Base-by-base conservation (phyloP, 345 rosid species). In the Eutrema yunnanense region DNA sequence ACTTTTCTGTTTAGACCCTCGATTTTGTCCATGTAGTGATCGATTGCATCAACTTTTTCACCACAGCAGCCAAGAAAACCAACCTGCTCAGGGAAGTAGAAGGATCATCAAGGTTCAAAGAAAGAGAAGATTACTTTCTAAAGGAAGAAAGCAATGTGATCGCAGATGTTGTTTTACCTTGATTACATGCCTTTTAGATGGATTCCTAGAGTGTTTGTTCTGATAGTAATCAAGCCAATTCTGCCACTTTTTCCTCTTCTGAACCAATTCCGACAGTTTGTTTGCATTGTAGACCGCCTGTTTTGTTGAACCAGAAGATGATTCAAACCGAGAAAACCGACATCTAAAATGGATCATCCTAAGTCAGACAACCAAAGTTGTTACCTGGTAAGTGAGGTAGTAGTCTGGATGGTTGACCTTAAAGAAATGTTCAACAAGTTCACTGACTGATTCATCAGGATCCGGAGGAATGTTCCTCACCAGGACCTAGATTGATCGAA, bases 161-260 rank as follows among this genome's bases (percentile, higher is more conserved):
- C 46, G 46, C 16, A 27, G 59, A 8, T 47, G 10, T 54, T 38
- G 38, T 3, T 32, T 32, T 65, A 92, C 97, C 96, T 89, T 94
- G 26, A 68, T 44, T 12, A 60, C 3, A 27, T 93, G 92, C 75
- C 73, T 88, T 67, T 50, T 78, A 46, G 85, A 78, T 62, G 81
- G 87, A 64, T 86, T 82, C 74, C 96, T 89, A 41, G 85, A 57
- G 67, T 86, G 81, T 73, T 87, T 91, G 53, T 86, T 85, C 61
- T 94, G 92, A 80, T 89, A 85, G 80, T 74, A 91, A 72, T 89
- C 93, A 40, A 91, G 87, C 97, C 96, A 94, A 56, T 94, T 94
- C 82, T 83, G 87, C 80, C 81, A 63, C 4, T 79, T 85, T 27
- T 87, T 87, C 88, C 82, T 91, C 84, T 88, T 74, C 13, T 81